Evolutionary conservation across 371 early-diverging fungal species (phyloP).

Genomic region (Thermomucor indicae-seudaticae): DNA sequence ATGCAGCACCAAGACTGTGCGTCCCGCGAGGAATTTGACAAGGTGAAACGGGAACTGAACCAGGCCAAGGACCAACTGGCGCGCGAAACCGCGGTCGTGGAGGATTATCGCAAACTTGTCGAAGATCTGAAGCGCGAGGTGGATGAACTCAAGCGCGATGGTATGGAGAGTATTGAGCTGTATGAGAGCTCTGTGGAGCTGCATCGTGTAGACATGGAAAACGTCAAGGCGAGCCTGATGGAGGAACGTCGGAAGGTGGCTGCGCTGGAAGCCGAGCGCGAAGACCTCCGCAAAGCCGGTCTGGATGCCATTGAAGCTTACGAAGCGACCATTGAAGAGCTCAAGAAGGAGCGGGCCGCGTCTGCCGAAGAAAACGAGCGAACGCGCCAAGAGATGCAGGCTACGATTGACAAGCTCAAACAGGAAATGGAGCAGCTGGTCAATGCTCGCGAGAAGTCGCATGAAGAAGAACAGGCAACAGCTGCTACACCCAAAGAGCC

Average conservation of each 20-base stretch:
- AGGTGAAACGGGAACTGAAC: conserved; percentile 25
- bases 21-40: conserved; percentile 28
- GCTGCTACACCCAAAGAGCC: conserved; percentile 66
- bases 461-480: conserved; percentile 49
- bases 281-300: conserved; percentile 35
- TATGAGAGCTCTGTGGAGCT: conserved; percentile 49
- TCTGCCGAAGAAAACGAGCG: conserved; percentile 16
- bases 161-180: conserved; percentile 53
- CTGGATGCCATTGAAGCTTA: conserved; percentile 33
- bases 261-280: conserved; percentile 25
- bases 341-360: conserved; percentile 25
- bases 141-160: conserved; percentile 43
- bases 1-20: conserved; percentile 34
- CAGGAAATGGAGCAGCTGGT: conserved; percentile 47
- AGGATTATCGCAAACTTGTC: conserved; percentile 26
- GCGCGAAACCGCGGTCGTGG: conserved; percentile 20
- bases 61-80: conserved; percentile 25
- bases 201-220: conserved; percentile 47
- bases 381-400: conserved; percentile 28
- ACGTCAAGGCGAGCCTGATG: conserved; percentile 31
- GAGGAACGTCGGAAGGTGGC: conserved; percentile 39
- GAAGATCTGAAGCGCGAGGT: conserved; percentile 30
- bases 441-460: conserved; percentile 29
- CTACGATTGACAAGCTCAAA: conserved; percentile 42
- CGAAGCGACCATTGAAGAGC: conserved; percentile 32